Evolutionary conservation across 2,329 filamentous ascomycete species (phyloP).

Genomic region (Hypoxylon sp.): DNA sequence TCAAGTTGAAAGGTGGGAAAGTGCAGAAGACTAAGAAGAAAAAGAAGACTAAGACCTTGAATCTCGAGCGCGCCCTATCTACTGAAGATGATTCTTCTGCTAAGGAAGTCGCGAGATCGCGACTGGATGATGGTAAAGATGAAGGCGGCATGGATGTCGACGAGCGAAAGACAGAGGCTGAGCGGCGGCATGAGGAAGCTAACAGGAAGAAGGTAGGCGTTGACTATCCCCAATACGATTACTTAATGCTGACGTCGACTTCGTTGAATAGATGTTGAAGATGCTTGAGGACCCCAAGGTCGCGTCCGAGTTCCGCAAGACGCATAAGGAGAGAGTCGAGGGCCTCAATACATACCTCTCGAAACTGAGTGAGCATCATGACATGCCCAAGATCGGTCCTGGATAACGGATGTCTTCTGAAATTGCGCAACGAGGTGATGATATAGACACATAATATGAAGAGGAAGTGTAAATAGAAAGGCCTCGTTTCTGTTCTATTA

Average conservation of each 20-base stretch:
- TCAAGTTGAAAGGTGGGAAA: constrained; percentile 87
- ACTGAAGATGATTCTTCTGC: constrained; percentile 56
- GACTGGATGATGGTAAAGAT: constrained; percentile 42
- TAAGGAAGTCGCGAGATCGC: constrained; percentile 54
- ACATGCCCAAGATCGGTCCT: constrained; percentile 84
- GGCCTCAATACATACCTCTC: constrained; percentile 95
- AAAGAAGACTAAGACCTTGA: constrained; percentile 60
- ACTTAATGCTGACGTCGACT: constrained; percentile 35
- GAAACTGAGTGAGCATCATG: constrained; percentile 94
- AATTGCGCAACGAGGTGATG: constrained; percentile 1
- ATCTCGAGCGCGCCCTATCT: constrained; percentile 65
- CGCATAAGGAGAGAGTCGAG: constrained; percentile 96
- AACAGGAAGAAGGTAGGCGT: constrained; percentile 81
- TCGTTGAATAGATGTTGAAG: constrained; percentile 77
- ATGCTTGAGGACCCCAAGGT: constrained; percentile 73
- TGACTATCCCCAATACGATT: constrained; percentile 3
- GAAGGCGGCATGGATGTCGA: constrained; percentile 54
- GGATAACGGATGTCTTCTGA: constrained; percentile 58
- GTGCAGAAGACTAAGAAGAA: constrained; percentile 76
- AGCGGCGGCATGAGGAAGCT: constrained; percentile 84
- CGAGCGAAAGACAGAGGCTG: constrained; percentile 83
- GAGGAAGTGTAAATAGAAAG: neutral
- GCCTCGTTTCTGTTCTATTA: neutral
- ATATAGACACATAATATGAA: neutral
- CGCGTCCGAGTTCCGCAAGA: constrained; percentile 87